A percentile compares a stretch with the other conserved stretches of the same genome.
Conservation (phyloP, 257 asterid genomes). For the Cruciata laevipes region DNA sequence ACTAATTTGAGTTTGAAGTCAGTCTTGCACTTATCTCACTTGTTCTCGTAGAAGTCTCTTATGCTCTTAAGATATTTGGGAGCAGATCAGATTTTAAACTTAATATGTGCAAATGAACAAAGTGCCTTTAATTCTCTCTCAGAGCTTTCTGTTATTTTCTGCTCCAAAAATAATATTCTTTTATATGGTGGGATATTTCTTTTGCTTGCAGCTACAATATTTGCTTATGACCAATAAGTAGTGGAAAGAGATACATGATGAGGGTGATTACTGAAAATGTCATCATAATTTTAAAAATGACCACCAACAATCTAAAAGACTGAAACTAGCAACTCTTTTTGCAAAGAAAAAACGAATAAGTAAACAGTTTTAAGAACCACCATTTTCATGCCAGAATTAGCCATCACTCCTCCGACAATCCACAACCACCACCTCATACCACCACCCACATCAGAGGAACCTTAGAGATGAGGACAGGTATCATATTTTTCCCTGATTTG, state of each 20-base stretch:
- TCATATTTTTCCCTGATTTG: no score
- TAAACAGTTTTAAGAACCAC: no score
- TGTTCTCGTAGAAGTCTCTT: no score
- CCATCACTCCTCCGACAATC: no score
- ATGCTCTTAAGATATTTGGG: neutral
- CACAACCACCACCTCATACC: no score
- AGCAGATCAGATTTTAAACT: neutral
- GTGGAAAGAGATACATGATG: conserved; percentile 95
- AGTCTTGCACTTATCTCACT: neutral
- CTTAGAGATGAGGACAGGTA: no score
- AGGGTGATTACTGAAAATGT: conserved; percentile 85
- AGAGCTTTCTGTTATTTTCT: neutral
- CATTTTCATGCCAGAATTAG: no score
- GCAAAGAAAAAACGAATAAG: no score
- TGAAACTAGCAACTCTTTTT: no score
- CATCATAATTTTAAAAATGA: conserved; percentile 18
- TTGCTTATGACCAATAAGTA: conserved; percentile 93
- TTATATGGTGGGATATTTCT: neutral
- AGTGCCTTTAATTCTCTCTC: neutral
- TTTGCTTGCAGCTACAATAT: conserved; percentile 66
- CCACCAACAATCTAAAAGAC: no score
- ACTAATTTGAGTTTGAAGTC: neutral
- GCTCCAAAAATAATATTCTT: conserved; percentile 1
- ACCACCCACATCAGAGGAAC: no score
- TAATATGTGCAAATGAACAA: neutral